Base-by-base conservation (phyloP, 164 flowering plant genomes). In the Umbellularia californica region DNA sequence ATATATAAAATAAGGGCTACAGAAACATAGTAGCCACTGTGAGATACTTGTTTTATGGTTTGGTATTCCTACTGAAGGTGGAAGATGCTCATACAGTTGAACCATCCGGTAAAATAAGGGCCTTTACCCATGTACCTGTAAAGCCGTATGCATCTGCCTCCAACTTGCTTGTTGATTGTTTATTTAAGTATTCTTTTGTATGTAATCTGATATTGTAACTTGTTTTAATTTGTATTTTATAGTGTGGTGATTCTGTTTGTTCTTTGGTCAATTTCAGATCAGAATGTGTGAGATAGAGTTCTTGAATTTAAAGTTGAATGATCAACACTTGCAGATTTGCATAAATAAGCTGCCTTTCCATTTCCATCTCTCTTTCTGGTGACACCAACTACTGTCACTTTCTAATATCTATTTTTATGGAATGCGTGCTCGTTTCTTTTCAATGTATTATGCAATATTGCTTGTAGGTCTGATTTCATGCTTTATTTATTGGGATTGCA, bases 21-120 rank as follows among this genome's bases (percentile, higher is more conserved):
- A 22, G 67, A 24, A 25, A 24, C 67, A 14, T 25, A n/a, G 27
- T 13, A 23, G 28, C 67, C 67, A 25, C 24, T 64, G 33, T 64
- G 25, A 25, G 17, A 64, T 23, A n/a, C 3, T 25, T 64, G 27
- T 64, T 22, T 25, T 14, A 24, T 60, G 64, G 64, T 60, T 22
- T 64, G 67, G 12, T 23, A 25, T 64, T 64, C n/a, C 60, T 64
- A 23, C 67, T 64, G 67, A 25, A 64, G 67, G 67, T 12, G 67
- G 28, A 64, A 13, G 67, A 23, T 64, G 67, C 67, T 25, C 15
- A 2, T 64, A 64, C 28, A 25, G 67, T 64, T 25, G 67, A 64
- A 64, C 28, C 33, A 64, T 64, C 33, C 67, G 10, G 30, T 14
- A 64, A 22, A 22, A 64, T 64, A n/a, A 55, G n/a, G 20, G 60